phyloP scores from a whole-genome alignment of 2,329 filamentous ascomycete species.

The Arachnomyces sp. region DNA sequence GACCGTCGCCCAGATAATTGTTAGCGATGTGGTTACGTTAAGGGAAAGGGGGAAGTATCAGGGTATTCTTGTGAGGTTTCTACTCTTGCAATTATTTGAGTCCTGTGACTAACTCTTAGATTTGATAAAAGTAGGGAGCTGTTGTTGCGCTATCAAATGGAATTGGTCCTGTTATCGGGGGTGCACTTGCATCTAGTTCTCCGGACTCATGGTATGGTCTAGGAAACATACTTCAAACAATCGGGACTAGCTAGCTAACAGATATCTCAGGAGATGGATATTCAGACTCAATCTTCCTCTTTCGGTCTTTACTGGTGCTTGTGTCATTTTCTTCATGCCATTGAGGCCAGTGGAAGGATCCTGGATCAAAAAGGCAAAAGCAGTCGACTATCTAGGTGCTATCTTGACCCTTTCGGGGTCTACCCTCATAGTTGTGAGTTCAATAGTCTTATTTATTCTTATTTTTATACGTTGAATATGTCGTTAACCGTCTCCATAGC shows the following conservation, averaged over 20 bases:
- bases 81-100: neutral
- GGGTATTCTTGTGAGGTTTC: conserved; percentile 26
- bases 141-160: conserved; percentile 49
- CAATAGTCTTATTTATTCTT: conserved; percentile 18
- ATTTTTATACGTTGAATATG: no score
- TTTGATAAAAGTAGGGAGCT: conserved; percentile 33
- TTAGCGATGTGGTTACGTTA: conserved; percentile 54
- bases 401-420: conserved; percentile 38
- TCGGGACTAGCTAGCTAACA: conserved; percentile 2
- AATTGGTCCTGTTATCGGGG: conserved; percentile 49
- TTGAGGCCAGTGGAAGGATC: conserved; percentile 47
- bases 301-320: conserved; percentile 40
- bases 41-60: conserved; percentile 57
- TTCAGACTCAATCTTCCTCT: conserved; percentile 50
- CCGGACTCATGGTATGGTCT: conserved; percentile 37
- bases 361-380: conserved; percentile 45
- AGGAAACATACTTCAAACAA: neutral
- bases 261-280: conserved; percentile 39
- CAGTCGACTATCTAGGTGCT: conserved; percentile 46
- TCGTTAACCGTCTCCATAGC: conserved; percentile 34
- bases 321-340: conserved; percentile 51
- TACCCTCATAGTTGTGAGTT: conserved; percentile 3
- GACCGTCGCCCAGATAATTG: conserved; percentile 53
- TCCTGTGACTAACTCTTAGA: conserved; percentile 21
- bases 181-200: conserved; percentile 41